Base-by-base conservation (phyloP, 495 filamentous ascomycete species). In the Penicillium parvum region DNA sequence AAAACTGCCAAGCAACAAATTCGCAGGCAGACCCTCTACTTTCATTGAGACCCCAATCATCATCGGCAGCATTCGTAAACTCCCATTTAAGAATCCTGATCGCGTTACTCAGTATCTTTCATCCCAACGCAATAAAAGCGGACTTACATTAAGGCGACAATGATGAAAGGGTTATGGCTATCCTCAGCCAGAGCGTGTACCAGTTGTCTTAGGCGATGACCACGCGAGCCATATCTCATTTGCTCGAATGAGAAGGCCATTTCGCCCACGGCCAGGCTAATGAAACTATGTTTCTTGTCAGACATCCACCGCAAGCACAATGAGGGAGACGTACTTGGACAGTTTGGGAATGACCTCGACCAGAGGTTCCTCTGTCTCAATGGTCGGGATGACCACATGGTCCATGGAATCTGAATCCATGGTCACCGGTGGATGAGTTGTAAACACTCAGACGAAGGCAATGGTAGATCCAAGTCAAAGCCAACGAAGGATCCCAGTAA, bases 1-100 rank as follows among this genome's bases (percentile, higher is more conserved):
- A 71, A 49, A 92, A 90, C 32, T 90, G 78, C 84, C 90, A 95
- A 19, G 91, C 91, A 12, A 94, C 85, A 49, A 91, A 86, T 65
- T 97, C 90, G 61, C 90, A 95, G 17, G 87, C 90, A 61, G 81
- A 76, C 3, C 87, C 88, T 49, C 91, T 75, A 37, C 85, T 84
- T 41, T 87, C 79, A 53, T 83, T 83, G 22, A 91, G 53, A 1
- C 83, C 84, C 50, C 79, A 79, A 49, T 86, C 83, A 50, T 90
- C 84, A 45, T 64, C 67, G 26, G 75, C 65, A 11, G 70, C 54
- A 40, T 73, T 77, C 11, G 60, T 62, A 55, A 86, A 88, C 49
- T 90, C 83, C 74, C 81, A 88, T 66, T 85, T 89, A n/a, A 92
- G 64, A 3, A 86, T 85, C 56, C 86, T 91, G 33, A n/a, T n/a